A percentile compares a stretch with the other conserved stretches of the same genome.
Evolutionary conservation across 2,329 filamentous ascomycete genomes (phyloP).

Genomic region (Fusarium phyllophilum): DNA sequence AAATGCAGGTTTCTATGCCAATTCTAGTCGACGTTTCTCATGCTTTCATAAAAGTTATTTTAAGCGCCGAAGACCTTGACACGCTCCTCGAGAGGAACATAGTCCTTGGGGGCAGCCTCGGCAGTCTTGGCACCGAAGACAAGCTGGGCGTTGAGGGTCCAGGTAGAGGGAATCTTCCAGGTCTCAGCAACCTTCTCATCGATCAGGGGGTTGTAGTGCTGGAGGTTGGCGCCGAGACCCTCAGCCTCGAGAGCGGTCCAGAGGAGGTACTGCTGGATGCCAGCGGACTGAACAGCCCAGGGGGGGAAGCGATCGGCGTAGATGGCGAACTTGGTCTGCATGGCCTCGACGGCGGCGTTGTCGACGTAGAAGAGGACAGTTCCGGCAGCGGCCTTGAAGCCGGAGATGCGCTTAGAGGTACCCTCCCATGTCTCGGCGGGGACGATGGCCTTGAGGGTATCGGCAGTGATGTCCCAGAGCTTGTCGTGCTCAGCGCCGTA

Average conservation of each 20-base stretch:
- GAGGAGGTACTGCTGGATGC: slow-evolving; percentile 80
- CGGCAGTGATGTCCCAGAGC: slow-evolving; percentile 81
- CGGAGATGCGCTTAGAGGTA: slow-evolving; percentile 56
- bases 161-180: slow-evolving; percentile 77
- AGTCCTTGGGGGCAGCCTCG: slow-evolving; percentile 70
- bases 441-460: slow-evolving; percentile 64
- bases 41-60: slow-evolving; percentile 17
- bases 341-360: slow-evolving; percentile 69
- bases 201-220: slow-evolving; percentile 92
- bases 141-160: slow-evolving; percentile 84
- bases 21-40: slow-evolving; percentile 3
- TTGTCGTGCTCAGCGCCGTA: slow-evolving; percentile 85
- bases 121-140: slow-evolving; percentile 78
- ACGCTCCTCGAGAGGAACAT: slow-evolving; percentile 71
- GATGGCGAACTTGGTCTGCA: slow-evolving; percentile 74
- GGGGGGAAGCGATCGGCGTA: slow-evolving; percentile 83
- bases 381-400: slow-evolving; percentile 79
- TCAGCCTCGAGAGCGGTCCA: slow-evolving; percentile 88
- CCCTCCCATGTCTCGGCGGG: slow-evolving; percentile 69
- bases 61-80: slow-evolving; percentile 72
- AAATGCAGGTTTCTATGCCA: slow-evolving; percentile 12
- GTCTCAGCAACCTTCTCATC: slow-evolving; percentile 74
- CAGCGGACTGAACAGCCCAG: slow-evolving; percentile 81
- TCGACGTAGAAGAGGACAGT: slow-evolving; percentile 92
- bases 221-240: slow-evolving; percentile 86